A percentile compares a stretch with the other conserved stretches of the same genome.
phyloP scores from a whole-genome alignment of 2,329 filamentous ascomycete genomes.

The Curvularia sp. region DNA sequence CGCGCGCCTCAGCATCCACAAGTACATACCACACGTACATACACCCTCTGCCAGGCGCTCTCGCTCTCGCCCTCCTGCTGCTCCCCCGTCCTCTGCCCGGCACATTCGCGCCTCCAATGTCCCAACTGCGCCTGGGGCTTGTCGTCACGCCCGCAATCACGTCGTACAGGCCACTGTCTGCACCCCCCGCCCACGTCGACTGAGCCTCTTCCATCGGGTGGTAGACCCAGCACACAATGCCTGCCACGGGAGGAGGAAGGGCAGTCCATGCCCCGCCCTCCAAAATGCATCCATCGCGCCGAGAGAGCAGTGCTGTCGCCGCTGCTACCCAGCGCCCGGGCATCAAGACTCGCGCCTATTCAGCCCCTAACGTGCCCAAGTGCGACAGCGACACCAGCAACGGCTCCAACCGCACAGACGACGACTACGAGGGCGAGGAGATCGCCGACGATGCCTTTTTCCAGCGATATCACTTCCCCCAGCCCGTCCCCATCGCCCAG shows the following conservation, averaged over 20 bases:
- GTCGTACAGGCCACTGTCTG: constrained; percentile 28
- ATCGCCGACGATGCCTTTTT: constrained; percentile 52
- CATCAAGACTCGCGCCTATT: constrained; percentile 48
- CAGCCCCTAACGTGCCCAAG: constrained; percentile 46
- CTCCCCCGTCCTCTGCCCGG: constrained; percentile 4
- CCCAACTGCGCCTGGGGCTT: constrained; percentile 32
- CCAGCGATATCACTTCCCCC: constrained; percentile 51
- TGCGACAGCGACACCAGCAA: constrained; percentile 29
- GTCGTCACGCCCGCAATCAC: constrained; percentile 29
- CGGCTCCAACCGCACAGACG: constrained; percentile 55
- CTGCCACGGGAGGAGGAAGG: constrained; percentile 27
- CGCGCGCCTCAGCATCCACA: neutral
- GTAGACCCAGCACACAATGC: constrained; percentile 14
- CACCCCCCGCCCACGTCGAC: constrained; percentile 13
- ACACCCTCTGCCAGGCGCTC: neutral
- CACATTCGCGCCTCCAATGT: constrained; percentile 20
- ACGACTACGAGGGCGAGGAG: constrained; percentile 61
- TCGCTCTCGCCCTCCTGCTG: too few relatives aligned
- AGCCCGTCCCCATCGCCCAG: constrained; percentile 18
- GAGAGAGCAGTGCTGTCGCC: constrained; percentile 24
- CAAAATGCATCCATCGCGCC: constrained; percentile 34
- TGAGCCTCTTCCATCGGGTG: constrained; percentile 8
- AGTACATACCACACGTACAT: neutral
- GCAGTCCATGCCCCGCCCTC: constrained; percentile 20
- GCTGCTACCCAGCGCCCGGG: constrained; percentile 25